Conservation (phyloP, 805 yeast genomes). For the Saturnispora ahearnii region DNA sequence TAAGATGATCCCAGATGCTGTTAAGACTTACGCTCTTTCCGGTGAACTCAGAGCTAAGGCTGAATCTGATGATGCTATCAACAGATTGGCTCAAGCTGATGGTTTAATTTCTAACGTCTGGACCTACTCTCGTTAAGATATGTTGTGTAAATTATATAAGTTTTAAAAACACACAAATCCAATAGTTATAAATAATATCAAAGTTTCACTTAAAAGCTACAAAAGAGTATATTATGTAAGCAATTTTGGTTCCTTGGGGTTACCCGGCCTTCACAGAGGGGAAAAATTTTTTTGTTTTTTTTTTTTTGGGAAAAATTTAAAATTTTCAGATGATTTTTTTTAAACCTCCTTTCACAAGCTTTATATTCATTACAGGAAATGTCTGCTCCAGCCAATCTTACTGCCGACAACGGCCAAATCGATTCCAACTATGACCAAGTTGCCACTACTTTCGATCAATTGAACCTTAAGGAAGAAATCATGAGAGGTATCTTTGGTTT, state of each 20-base stretch:
- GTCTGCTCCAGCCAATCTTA: slow-evolving; percentile 42
- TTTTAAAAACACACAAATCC: slow-evolving; percentile 1
- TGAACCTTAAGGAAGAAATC: slow-evolving; percentile 58
- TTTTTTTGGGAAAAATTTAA: neutral
- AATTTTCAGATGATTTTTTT: neutral
- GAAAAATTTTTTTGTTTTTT: neutral
- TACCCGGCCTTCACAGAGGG: slow-evolving; percentile 7
- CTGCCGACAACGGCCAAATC: slow-evolving; percentile 43
- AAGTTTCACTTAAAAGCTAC: neutral
- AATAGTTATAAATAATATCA: neutral
- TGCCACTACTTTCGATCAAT: slow-evolving; percentile 57
- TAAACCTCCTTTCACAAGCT: slow-evolving; percentile 1
- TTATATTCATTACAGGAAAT: neutral
- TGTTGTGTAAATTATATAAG: slow-evolving; percentile 1
- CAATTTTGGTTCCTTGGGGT: neutral
- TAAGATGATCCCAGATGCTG: slow-evolving; percentile 82
- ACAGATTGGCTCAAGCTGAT: slow-evolving; percentile 98
- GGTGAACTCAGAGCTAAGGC: slow-evolving; percentile 99
- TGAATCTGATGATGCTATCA: slow-evolving; percentile 98
- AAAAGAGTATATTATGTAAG: neutral
- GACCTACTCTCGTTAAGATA: slow-evolving; percentile 80
- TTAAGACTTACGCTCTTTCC: slow-evolving; percentile 91
- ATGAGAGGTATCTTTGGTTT: slow-evolving; percentile 64
- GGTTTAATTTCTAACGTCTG: slow-evolving; percentile 96
- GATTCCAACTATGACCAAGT: slow-evolving; percentile 55